Base-by-base conservation (phyloP, 176 grass and related monocot species). In the Aegilops longissima region DNA sequence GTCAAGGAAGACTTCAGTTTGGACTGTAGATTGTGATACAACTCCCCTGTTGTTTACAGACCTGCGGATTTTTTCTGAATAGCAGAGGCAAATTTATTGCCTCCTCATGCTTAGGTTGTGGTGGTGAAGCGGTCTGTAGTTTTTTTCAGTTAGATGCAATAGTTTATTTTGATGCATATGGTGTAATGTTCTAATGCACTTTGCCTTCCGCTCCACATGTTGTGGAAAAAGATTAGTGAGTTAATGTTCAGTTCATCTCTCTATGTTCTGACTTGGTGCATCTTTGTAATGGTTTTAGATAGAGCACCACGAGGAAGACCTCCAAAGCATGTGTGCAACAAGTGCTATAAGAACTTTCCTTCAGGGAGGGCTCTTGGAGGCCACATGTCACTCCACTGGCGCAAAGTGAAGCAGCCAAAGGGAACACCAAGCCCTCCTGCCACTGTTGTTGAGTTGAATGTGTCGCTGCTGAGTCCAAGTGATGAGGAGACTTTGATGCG, bases 341-440 rank as follows among this genome's bases (percentile, higher is more conserved):
- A 85, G 17, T 88, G 91, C 82, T 9, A 65, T 12, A 82, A 87
- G 82, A 75, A 61, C 29, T 93, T 90, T 73, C 30, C n/a, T 38
- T 87, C 88, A 33, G 91, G 88, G 56, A 78, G 74, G 45, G 79
- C 85, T 64, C 85, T 93, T 64, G 85, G 91, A 64, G 91, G 92
- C 47, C 92, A 93, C 61, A 93, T 90, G 92, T 64, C 88, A 3
- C n/a, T 47, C n/a, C 92, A 93, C 86, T 29, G 76, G 82, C 68
- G 29, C 58, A 18, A 14, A 0, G 56, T 33, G 12, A 52, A 82
- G 30, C 38, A 82, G 25, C 63, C 24, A 80, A 82, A 80, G 84
- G 80, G 74, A 79, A 79, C 6, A 20, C 42, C 31, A 39, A 73
- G 38, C 38, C 65, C 39, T n/a, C 29, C 75, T 66, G 68, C 21